Conservation (phyloP, 768 basidiomycete species). For the Rhodotorula taiwanensis region DNA sequence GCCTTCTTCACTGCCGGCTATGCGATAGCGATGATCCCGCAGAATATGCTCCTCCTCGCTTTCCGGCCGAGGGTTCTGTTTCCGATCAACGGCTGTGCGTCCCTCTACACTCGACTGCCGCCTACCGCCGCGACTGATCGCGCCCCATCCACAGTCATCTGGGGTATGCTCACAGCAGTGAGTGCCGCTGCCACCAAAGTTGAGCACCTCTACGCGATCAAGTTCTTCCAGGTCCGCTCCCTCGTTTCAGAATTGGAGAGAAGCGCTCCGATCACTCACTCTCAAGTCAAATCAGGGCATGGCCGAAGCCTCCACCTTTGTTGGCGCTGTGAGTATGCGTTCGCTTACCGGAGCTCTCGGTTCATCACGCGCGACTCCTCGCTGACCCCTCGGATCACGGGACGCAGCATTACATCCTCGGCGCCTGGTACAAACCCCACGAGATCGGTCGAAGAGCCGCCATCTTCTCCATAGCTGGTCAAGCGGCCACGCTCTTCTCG, state of each 20-base stretch:
- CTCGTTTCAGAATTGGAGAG: no score
- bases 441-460: slow-evolving; percentile 67
- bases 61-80: slow-evolving; percentile 62
- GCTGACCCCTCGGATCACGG: neutral
- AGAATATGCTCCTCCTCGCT: slow-evolving; percentile 61
- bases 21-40: slow-evolving; percentile 51
- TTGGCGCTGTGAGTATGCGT: slow-evolving; percentile 54
- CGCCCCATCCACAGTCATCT: neutral
- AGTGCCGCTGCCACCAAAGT: slow-evolving; percentile 34
- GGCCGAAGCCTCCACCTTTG: slow-evolving; percentile 67
- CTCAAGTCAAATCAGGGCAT: slow-evolving; percentile 46
- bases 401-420: slow-evolving; percentile 10
- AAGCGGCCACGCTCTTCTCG: slow-evolving; percentile 41
- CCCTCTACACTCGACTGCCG: neutral
- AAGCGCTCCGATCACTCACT: no score
- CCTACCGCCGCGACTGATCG: neutral
- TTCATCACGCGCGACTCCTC: neutral
- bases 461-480: slow-evolving; percentile 61
- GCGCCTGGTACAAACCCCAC: slow-evolving; percentile 45
- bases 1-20: slow-evolving; percentile 68
- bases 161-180: slow-evolving; percentile 47
- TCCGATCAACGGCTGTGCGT: slow-evolving; percentile 44
- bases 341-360: neutral
- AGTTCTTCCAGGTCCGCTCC: slow-evolving; percentile 65
- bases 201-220: slow-evolving; percentile 54